Percentiles rank a stretch among this genome's conserved stretches.
phyloP scores from a whole-genome alignment of 1,284 basidiomycete genomes.

The Ceratobasidium sp. region DNA sequence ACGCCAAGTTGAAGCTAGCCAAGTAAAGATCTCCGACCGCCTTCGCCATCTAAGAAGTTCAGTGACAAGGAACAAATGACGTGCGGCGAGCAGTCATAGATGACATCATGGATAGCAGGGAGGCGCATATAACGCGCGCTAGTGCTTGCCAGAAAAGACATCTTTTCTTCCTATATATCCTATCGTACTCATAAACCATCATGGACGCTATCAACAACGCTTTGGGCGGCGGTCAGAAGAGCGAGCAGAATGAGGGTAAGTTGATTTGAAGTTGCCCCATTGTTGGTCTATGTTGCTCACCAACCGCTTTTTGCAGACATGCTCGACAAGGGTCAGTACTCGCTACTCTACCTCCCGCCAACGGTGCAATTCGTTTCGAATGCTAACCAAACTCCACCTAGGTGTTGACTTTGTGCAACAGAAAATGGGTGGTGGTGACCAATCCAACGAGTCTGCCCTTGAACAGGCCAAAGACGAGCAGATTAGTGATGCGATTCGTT shows the following conservation, averaged over 20 bases:
- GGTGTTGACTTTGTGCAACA: conserved; percentile 18
- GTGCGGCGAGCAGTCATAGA: background rate
- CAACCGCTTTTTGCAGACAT: background rate
- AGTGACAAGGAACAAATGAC: conserved; percentile 11
- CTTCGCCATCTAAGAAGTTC: background rate
- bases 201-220: conserved; percentile 26
- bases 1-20: background rate
- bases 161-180: background rate
- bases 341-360: too few relatives aligned
- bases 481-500: conserved; percentile 33
- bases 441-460: conserved; percentile 30
- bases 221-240: conserved; percentile 16
- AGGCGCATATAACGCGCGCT: conserved; percentile 14
- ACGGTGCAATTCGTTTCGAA: too few relatives aligned
- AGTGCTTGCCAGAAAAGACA: background rate
- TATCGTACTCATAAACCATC: background rate
- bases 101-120: conserved; percentile 6
- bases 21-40: background rate
- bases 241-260: conserved; percentile 27
- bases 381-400: too few relatives aligned
- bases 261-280: background rate
- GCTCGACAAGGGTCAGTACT: conserved; percentile 30
- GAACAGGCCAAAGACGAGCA: conserved; percentile 32
- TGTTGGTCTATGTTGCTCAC: background rate
- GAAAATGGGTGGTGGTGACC: conserved; percentile 26